Evolutionary conservation across 2,329 filamentous ascomycete genomes (phyloP).

Genomic region (Sclerotinia spermophila): DNA sequence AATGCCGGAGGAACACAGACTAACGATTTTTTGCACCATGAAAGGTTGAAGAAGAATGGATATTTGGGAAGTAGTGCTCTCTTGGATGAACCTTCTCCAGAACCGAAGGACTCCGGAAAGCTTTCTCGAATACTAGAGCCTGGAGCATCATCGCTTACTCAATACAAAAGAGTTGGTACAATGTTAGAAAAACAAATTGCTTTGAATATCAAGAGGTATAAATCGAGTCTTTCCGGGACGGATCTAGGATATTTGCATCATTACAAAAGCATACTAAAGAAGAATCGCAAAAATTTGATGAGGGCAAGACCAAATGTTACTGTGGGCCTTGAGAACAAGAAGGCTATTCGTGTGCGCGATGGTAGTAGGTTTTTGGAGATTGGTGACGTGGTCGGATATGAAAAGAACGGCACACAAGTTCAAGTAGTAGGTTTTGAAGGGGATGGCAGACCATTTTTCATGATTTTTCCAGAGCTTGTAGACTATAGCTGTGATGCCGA

Average conservation of each 20-base stretch:
- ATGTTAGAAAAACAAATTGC: background rate
- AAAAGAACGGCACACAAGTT: background rate
- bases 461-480: background rate
- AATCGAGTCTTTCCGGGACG: background rate
- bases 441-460: background rate
- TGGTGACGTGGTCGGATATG: background rate
- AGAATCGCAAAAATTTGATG: background rate
- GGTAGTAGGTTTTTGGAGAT: background rate
- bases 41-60: too few relatives aligned
- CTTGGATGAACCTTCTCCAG: background rate
- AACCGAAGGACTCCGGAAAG: background rate
- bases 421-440: background rate
- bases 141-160: too few relatives aligned
- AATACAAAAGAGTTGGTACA: too few relatives aligned
- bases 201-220: too few relatives aligned
- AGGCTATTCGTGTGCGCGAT: background rate
- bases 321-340: background rate
- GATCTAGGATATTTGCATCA: background rate
- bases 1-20: too few relatives aligned
- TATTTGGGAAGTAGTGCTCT: background rate
- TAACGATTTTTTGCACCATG: too few relatives aligned
- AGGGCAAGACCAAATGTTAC: background rate
- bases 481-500: background rate
- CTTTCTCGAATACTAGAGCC: too few relatives aligned
- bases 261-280: background rate